Base-by-base conservation (phyloP, 2,329 filamentous ascomycete species). In the Fusarium xyrophilum region DNA sequence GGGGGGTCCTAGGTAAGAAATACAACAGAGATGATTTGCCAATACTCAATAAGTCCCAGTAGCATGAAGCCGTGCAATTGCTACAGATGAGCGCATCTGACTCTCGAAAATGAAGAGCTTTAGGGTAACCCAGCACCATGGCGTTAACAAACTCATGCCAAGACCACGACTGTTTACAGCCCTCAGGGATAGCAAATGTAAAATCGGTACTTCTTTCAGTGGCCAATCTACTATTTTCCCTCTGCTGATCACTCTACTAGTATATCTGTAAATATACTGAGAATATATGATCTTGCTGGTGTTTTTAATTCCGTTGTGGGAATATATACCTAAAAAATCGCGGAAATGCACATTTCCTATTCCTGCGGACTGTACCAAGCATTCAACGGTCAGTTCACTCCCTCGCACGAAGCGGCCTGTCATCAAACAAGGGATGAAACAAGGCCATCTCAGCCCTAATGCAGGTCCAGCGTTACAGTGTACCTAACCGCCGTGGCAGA, bases 371-470 rank as follows among this genome's bases (percentile, higher is more conserved):
- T n/a, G n/a, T n/a, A 62, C 25, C 36, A 52, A 46, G 32, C 35
- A 25, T 38, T 9, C 38, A 58, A 67, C 64, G 64, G 50, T 68
- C 38, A n/a, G n/a, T n/a, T n/a, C 55, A 57, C 47, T 53, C 51
- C 48, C 40, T 33, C 32, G 21, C 46, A 59, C 23, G 23, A 35
- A 39, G 21, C 30, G 27, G 38, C 40, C 33, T 56, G 52, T 58
- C 44, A 56, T 52, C 52, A 56, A 44, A 52, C 48, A 39, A 47
- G 32, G 21, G 23, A 63, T 63, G 56, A 55, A 66, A 69, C 65
- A 54, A 30, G 38, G 35, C 30, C 32, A 50, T 35, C 39, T n/a
- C 43, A 38, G 42, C 40, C 48, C 35, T 51, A 30, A 69, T 47
- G 61, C 61, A 63, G 61, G 52, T 58, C 61, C 65, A 69, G 33